Conservation (phyloP, 1,139 yeast genomes). For the Blastobotrys proliferans region DNA sequence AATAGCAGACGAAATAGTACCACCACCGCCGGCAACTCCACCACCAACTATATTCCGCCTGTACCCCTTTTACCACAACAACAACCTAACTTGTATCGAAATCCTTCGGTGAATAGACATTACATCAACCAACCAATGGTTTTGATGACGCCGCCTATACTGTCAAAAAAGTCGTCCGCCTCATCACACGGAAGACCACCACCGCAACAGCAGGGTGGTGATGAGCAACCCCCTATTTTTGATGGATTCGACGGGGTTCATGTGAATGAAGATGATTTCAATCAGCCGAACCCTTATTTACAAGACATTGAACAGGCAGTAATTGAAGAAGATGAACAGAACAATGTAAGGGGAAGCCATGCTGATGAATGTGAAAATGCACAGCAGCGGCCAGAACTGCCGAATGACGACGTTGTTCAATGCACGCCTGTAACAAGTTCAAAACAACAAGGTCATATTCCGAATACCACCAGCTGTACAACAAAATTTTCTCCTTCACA, state of each 20-base stretch:
- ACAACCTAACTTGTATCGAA: too few species aligned
- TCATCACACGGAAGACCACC: conserved; percentile 1
- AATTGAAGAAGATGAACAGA: conserved; percentile 1
- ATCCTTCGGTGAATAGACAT: too few species aligned
- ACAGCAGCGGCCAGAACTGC: too few species aligned
- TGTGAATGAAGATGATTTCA: conserved; percentile 10
- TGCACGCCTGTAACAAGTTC: too few species aligned
- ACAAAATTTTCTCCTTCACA: too few species aligned
- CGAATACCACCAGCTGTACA: too few species aligned
- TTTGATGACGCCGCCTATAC: conserved; percentile 21
- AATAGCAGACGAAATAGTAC: neutral
- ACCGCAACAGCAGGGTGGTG: neutral
- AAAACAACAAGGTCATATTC: too few species aligned
- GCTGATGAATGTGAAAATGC: conserved; percentile 1
- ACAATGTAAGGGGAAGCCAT: neutral
- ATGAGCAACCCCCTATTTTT: conserved; percentile 13
- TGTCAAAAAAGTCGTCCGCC: conserved; percentile 14
- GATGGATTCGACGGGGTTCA: conserved; percentile 28
- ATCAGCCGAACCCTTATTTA: neutral
- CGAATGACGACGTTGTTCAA: too few species aligned
- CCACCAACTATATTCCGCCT: neutral
- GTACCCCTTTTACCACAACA: conserved; percentile 1
- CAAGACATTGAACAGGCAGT: neutral
- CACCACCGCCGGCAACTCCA: neutral
- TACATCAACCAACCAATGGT: conserved; percentile 15